Evolutionary conservation across 2,329 filamentous ascomycete species (phyloP).

Genomic region (Colletotrichum orbiculare): DNA sequence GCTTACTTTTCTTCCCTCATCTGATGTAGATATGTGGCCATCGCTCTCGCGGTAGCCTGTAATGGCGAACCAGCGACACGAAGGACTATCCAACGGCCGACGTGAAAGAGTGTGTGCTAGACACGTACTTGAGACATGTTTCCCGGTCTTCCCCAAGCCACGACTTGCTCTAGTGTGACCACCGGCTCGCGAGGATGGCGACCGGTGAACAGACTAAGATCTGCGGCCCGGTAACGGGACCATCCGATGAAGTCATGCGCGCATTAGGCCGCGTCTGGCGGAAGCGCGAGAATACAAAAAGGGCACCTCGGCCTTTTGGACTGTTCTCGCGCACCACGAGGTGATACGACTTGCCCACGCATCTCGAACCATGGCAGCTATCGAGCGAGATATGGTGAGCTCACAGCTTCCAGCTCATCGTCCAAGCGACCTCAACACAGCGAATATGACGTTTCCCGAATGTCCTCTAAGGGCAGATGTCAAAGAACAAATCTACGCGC

Average conservation of each 20-base stretch:
- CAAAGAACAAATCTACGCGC: constrained; percentile 28
- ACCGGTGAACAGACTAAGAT: neutral
- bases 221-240: neutral
- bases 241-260: neutral
- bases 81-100: too few species aligned
- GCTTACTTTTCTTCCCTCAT: too few species aligned
- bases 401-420: neutral
- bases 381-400: neutral
- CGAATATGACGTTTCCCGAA: constrained; percentile 18
- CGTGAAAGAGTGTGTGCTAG: too few species aligned
- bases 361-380: neutral
- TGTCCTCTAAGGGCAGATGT: constrained; percentile 28
- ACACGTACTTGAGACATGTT: neutral
- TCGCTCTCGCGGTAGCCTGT: too few species aligned
- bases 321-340: neutral
- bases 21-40: too few species aligned
- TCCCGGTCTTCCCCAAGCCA: constrained; percentile 7
- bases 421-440: neutral
- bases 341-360: neutral
- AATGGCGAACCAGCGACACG: too few species aligned
- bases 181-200: neutral
- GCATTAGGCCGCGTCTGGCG: neutral
- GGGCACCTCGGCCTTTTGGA: neutral
- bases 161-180: neutral
- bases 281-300: neutral